Conservation (phyloP, 495 filamentous ascomycete genomes). For the Recurvomyces mirabilis region DNA sequence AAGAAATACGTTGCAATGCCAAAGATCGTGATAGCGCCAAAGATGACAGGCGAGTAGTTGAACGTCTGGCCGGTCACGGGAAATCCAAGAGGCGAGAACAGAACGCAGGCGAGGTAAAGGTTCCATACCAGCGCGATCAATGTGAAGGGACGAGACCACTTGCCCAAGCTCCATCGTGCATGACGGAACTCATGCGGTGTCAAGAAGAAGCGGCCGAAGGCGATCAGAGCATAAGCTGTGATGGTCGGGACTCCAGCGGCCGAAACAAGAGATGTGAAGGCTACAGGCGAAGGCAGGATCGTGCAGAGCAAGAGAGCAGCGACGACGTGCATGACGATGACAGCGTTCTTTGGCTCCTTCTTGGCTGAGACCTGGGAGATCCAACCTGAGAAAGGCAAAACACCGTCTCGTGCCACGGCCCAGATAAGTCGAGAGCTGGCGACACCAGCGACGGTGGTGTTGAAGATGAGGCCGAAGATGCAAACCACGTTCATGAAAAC, state of each 20-base stretch:
- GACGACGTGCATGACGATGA: conserved; percentile 43
- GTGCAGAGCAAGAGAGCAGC: conserved; percentile 42
- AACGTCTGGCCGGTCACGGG: conserved; percentile 16
- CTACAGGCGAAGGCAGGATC: conserved; percentile 41
- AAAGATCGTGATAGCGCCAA: conserved; percentile 25
- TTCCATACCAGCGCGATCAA: conserved; percentile 25
- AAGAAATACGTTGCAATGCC: conserved; percentile 21
- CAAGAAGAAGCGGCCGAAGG: conserved; percentile 39
- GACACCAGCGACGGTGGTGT: conserved; percentile 44
- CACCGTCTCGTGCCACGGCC: conserved; percentile 45
- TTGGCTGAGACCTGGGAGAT: conserved; percentile 38
- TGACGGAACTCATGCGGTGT: conserved; percentile 31
- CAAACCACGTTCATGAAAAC: conserved; percentile 45
- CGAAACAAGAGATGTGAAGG: conserved; percentile 43
- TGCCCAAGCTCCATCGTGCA: conserved; percentile 20
- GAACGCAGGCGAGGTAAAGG: conserved; percentile 22
- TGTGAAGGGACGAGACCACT: conserved; percentile 24
- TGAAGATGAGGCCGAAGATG: conserved; percentile 34
- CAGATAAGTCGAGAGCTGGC: conserved; percentile 47
- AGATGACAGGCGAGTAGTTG: conserved; percentile 27
- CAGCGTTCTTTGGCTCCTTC: conserved; percentile 44
- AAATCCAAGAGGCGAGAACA: conserved; percentile 26
- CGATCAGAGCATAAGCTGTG: conserved; percentile 44
- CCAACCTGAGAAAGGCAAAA: conserved; percentile 46
- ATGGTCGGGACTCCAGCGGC: conserved; percentile 37